A percentile compares a stretch with the other conserved stretches of the same genome.
Evolutionary conservation across 2,329 filamentous ascomycete genomes (phyloP).

Genomic region (Alternaria sp.): DNA sequence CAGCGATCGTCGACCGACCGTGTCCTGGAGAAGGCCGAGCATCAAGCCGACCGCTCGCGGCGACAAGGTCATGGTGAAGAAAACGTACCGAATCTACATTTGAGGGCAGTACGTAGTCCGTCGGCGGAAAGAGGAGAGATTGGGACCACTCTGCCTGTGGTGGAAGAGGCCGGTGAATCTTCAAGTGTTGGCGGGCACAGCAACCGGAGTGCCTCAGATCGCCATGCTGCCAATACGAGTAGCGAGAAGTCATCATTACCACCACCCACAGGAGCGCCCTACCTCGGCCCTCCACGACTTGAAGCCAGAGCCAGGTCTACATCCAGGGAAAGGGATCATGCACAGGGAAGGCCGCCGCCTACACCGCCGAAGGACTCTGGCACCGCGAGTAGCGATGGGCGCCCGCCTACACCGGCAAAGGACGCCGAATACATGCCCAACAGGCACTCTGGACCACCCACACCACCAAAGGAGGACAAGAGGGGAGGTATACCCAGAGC

Average conservation of each 20-base stretch:
- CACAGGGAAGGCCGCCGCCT: conserved; percentile 48
- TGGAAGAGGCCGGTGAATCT: conserved; percentile 86
- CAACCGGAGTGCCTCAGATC: conserved; percentile 47
- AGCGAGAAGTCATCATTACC: conserved; percentile 21
- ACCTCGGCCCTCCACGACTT: conserved; percentile 15
- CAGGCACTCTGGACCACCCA: conserved; percentile 45
- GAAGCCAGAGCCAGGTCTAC: conserved; percentile 17
- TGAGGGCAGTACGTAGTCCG: conserved; percentile 65
- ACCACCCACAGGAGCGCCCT: conserved; percentile 28
- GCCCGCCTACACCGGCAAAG: conserved; percentile 49
- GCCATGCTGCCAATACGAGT: conserved; percentile 4
- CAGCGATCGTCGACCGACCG: conserved; percentile 54
- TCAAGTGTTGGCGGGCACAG: conserved; percentile 69
- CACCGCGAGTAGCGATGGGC: conserved; percentile 25
- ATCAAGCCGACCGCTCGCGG: conserved; percentile 65
- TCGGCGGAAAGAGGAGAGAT: conserved; percentile 63
- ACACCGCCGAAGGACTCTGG: conserved; percentile 54
- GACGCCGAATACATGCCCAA: conserved; percentile 31
- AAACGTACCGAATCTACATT: conserved; percentile 67
- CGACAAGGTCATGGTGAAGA: conserved; percentile 56
- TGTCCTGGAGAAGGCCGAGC: conserved; percentile 67
- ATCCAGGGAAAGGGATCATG: conserved; percentile 33
- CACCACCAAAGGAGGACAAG: conserved; percentile 49
- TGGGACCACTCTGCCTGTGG: conserved; percentile 74
- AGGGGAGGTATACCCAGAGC: conserved; percentile 25